phyloP scores from a whole-genome alignment of 345 rosid species.

The Sisymbrium irio region DNA sequence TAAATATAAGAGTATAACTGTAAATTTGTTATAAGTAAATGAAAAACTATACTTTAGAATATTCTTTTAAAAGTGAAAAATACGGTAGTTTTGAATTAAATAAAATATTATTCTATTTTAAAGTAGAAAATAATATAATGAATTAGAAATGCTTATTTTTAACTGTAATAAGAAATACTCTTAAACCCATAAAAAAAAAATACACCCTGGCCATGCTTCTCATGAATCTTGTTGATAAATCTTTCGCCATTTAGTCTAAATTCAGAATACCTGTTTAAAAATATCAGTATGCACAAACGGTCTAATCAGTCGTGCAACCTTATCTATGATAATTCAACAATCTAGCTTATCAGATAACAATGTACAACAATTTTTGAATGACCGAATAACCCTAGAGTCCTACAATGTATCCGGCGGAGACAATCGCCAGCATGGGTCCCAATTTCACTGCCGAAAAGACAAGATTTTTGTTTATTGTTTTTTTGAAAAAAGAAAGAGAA shows the following conservation, averaged over 20 bases:
- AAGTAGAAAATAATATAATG: too few relatives aligned
- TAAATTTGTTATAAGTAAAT: too few relatives aligned
- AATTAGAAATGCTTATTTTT: too few relatives aligned
- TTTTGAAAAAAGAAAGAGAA: neutral
- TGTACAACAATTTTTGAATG: neutral
- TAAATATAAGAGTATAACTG: too few relatives aligned
- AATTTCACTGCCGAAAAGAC: neutral
- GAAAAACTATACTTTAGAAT: too few relatives aligned
- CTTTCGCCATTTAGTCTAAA: neutral
- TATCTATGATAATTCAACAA: constrained; percentile 15
- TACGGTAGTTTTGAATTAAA: too few relatives aligned
- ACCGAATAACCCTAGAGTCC: neutral
- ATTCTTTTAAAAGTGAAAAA: too few relatives aligned
- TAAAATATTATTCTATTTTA: too few relatives aligned
- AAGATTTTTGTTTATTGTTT: neutral
- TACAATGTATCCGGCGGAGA: constrained; percentile 19
- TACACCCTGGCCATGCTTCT: too few relatives aligned
- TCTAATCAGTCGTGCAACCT: constrained; percentile 28
- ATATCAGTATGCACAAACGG: neutral
- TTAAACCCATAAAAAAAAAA: too few relatives aligned
- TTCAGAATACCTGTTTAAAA: neutral
- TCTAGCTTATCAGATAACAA: neutral
- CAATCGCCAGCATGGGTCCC: constrained; percentile 26
- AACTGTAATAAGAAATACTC: too few relatives aligned
- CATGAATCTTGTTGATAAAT: too few relatives aligned